A percentile compares a stretch with the other conserved stretches of the same genome.
Conservation (phyloP, 805 yeast genomes). For the Teunomyces panamensis region DNA sequence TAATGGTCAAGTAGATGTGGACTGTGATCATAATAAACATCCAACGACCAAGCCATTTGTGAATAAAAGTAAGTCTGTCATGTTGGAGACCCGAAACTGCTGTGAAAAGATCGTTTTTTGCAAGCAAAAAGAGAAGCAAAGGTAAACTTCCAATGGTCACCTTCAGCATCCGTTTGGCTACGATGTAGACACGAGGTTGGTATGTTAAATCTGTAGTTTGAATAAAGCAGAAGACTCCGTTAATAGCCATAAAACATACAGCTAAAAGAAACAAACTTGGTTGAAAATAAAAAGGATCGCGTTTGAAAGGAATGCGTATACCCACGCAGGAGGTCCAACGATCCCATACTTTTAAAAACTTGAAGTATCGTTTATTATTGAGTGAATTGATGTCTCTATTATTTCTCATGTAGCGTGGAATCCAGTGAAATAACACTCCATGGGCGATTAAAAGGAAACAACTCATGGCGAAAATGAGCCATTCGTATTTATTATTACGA, state of each 20-base stretch:
- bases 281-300: conserved; percentile 29
- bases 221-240: conserved; percentile 24
- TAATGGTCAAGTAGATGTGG: conserved; percentile 31
- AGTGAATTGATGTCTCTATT: conserved; percentile 16
- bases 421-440: conserved; percentile 44
- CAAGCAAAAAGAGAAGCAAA: conserved; percentile 29
- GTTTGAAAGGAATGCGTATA: conserved; percentile 18
- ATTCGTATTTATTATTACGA: conserved; percentile 34
- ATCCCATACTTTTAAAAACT: conserved; percentile 26
- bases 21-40: conserved; percentile 34
- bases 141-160: conserved; percentile 42
- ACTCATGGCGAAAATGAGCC: conserved; percentile 30
- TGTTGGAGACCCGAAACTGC: conserved; percentile 40
- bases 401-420: conserved; percentile 31
- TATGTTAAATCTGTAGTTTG: conserved; percentile 40
- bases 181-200: conserved; percentile 35
- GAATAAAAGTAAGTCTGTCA: conserved; percentile 39
- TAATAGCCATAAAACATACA: conserved; percentile 25
- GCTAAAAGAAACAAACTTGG: conserved; percentile 38
- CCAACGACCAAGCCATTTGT: conserved; percentile 44
- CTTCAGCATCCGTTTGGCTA: conserved; percentile 42
- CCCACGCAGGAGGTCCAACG: conserved; percentile 23
- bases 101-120: conserved; percentile 40
- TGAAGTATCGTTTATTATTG: conserved; percentile 20
- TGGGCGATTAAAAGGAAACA: conserved; percentile 27